phyloP scores from a whole-genome alignment of 2,329 filamentous ascomycete species.

The Hypoxylon sp. region DNA sequence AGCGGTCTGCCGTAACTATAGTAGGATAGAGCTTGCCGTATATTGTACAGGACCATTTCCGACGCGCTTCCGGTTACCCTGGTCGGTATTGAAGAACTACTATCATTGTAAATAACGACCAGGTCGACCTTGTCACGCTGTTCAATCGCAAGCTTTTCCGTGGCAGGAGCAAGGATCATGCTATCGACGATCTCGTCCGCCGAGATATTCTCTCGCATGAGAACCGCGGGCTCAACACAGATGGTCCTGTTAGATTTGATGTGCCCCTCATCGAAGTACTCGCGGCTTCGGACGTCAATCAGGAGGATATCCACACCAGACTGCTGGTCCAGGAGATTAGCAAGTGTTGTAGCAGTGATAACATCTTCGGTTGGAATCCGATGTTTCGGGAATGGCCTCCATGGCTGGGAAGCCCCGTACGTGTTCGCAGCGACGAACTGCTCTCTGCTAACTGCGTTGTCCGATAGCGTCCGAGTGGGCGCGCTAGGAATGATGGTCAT shows the following conservation, averaged over 20 bases:
- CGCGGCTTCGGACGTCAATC: constrained; percentile 83
- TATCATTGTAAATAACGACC: constrained; percentile 88
- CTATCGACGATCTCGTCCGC: constrained; percentile 70
- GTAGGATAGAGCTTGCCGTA: constrained; percentile 82
- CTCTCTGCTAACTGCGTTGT: constrained; percentile 44
- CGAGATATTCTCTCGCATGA: constrained; percentile 72
- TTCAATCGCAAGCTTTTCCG: constrained; percentile 79
- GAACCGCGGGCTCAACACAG: constrained; percentile 84
- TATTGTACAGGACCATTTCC: constrained; percentile 68
- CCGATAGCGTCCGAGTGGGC: constrained; percentile 41
- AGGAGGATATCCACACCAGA: constrained; percentile 72
- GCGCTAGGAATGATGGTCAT: constrained; percentile 49
- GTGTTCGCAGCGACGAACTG: constrained; percentile 47
- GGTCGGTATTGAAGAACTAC: constrained; percentile 61
- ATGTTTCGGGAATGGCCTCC: constrained; percentile 54
- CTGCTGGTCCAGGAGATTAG: constrained; percentile 69
- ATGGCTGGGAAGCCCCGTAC: constrained; percentile 42
- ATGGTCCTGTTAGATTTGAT: constrained; percentile 85
- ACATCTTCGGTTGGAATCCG: constrained; percentile 61
- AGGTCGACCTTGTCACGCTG: constrained; percentile 80
- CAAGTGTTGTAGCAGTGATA: constrained; percentile 74
- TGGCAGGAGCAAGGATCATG: constrained; percentile 73
- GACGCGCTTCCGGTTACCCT: constrained; percentile 47
- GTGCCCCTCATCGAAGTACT: constrained; percentile 86
- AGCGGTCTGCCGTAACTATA: constrained; percentile 83